Conservation (phyloP, 2,329 filamentous ascomycete genomes). For the Boeremia exigua region DNA sequence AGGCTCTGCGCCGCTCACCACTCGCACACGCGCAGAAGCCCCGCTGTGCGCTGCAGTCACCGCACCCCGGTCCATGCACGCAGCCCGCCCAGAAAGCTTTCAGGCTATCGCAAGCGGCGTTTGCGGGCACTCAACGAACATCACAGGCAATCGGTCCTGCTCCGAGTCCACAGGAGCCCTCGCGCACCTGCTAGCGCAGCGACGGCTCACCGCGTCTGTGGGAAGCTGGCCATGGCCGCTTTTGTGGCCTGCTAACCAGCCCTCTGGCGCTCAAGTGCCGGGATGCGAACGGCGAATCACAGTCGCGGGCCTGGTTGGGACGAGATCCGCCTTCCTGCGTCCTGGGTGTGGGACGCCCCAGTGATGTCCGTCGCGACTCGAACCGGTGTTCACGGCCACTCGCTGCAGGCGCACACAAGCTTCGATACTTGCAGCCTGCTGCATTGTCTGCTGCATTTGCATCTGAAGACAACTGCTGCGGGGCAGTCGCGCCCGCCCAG, state of each 20-base stretch:
- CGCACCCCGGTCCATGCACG: conserved; percentile 15
- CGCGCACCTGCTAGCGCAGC: conserved; percentile 12
- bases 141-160: conserved; percentile 30
- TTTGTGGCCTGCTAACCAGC: conserved; percentile 17
- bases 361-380: conserved; percentile 11
- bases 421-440: conserved; percentile 3
- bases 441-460: conserved; percentile 3
- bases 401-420: conserved; percentile 13
- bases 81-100: conserved; percentile 9
- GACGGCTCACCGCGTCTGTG: conserved; percentile 18
- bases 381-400: conserved; percentile 15
- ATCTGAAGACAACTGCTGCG: conserved; percentile 8
- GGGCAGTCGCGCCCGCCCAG: conserved; percentile 7
- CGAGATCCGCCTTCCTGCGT: conserved; percentile 16
- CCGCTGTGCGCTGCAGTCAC: conserved; percentile 23
- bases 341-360: conserved; percentile 12
- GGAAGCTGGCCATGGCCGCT: conserved; percentile 14
- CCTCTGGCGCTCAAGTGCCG: conserved; percentile 16
- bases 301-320: conserved; percentile 12
- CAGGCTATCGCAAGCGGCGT: conserved; percentile 22
- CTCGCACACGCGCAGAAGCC: neutral
- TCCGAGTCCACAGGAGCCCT: conserved; percentile 23
- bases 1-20: conserved; percentile 19
- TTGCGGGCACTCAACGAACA: conserved; percentile 13
- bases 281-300: conserved; percentile 19